phyloP scores from a whole-genome alignment of 1,139 yeast species.

The Hemisphaericaspora xylofermentans region DNA sequence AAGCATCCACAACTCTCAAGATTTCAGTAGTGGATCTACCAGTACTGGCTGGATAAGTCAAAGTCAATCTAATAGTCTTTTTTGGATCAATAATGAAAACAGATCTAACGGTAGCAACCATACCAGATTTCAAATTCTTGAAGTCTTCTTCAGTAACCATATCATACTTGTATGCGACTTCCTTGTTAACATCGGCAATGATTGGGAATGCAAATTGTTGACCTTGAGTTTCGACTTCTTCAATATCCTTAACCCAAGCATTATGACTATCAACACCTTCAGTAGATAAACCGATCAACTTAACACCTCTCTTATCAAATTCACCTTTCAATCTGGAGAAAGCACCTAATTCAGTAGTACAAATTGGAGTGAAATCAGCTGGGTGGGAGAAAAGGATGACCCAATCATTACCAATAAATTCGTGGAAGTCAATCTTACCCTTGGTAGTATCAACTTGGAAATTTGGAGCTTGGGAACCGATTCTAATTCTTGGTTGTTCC shows the following conservation, averaged over 20 bases:
- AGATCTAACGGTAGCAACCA: slow-evolving; percentile 80
- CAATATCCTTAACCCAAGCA: slow-evolving; percentile 84
- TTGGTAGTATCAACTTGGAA: slow-evolving; percentile 71
- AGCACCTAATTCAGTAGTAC: slow-evolving; percentile 89
- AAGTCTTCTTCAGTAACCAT: slow-evolving; percentile 91
- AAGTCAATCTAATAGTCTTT: slow-evolving; percentile 77
- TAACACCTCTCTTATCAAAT: slow-evolving; percentile 72
- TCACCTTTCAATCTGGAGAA: slow-evolving; percentile 83
- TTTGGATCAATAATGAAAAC: slow-evolving; percentile 85
- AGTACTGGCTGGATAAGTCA: slow-evolving; percentile 87
- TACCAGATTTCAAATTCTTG: slow-evolving; percentile 67
- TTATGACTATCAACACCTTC: slow-evolving; percentile 75
- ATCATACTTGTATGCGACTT: slow-evolving; percentile 80
- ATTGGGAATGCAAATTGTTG: slow-evolving; percentile 78
- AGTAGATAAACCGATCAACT: slow-evolving; percentile 83
- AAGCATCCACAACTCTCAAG: slow-evolving; percentile 80
- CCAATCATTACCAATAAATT: slow-evolving; percentile 75
- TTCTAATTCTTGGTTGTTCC: slow-evolving; percentile 68
- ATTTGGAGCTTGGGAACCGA: slow-evolving; percentile 76
- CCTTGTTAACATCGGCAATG: slow-evolving; percentile 78
- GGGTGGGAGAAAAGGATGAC: slow-evolving; percentile 82
- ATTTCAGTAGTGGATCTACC: slow-evolving; percentile 91
- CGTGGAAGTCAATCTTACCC: slow-evolving; percentile 75
- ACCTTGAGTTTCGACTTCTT: slow-evolving; percentile 63
- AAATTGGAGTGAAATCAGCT: slow-evolving; percentile 85